Conservation (phyloP, 2,329 filamentous ascomycete species). For the Sarocladium strictum region DNA sequence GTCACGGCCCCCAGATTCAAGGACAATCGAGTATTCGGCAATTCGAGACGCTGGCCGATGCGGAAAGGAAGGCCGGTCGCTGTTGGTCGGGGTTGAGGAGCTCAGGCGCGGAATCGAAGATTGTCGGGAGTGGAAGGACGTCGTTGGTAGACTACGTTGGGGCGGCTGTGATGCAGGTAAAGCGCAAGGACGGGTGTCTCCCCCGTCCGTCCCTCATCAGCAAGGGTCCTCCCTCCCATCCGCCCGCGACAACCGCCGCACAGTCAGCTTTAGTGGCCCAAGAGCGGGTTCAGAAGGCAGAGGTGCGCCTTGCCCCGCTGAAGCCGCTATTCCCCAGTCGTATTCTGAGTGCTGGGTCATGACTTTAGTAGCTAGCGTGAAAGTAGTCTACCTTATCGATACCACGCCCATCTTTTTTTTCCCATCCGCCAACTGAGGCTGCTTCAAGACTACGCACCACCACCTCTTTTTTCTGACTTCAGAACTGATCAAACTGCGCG, state of each 20-base stretch:
- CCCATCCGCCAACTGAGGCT: not conserved
- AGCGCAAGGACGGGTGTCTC: not conserved
- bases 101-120: not conserved
- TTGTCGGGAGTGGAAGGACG: not conserved
- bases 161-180: not conserved
- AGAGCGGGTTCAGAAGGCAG: not conserved
- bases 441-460: not conserved
- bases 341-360: not conserved
- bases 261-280: not conserved
- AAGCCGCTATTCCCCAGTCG: not conserved
- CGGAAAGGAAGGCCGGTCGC: too few relatives aligned
- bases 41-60: not conserved
- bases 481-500: not conserved
- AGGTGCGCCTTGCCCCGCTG: not conserved
- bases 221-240: not conserved
- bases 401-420: conserved; percentile 9
- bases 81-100: not conserved
- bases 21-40: too few relatives aligned
- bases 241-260: not conserved
- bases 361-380: too few relatives aligned
- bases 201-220: not conserved
- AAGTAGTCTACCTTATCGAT: conserved; percentile 1
- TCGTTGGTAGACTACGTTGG: not conserved
- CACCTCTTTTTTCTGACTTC: not conserved
- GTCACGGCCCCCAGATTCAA: too few relatives aligned